These are phyloP conservation scores for Pythium folliculosum DNA, from an alignment of 352 stramenopile species.

Conservation along the genomic window DNA sequence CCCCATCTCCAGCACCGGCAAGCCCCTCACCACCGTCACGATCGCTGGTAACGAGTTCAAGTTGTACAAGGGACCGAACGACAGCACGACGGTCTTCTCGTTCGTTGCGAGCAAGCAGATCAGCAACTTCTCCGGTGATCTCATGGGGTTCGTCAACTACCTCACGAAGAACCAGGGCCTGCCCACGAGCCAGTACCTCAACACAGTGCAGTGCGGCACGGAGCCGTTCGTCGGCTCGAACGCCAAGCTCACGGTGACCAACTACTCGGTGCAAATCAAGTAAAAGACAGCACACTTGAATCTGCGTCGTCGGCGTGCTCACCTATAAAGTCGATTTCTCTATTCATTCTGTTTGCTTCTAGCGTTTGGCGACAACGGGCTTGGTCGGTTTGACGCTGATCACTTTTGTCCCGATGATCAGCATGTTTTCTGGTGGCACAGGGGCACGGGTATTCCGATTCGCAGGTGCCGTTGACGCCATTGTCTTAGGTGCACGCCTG, in stretches of 20 bases:
- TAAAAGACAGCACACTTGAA: background rate
- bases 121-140: slow-evolving; percentile 36
- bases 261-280: slow-evolving; percentile 22
- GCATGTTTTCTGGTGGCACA: slow-evolving; percentile 17
- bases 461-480: background rate
- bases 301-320: too few relatives aligned
- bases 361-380: background rate
- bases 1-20: slow-evolving; percentile 35
- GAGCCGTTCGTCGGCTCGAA: slow-evolving; percentile 23
- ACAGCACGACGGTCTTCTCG: slow-evolving; percentile 40
- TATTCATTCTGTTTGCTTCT: background rate
- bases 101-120: slow-evolving; percentile 35
- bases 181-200: slow-evolving; percentile 23
- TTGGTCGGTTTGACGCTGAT: background rate
- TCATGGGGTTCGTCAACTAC: slow-evolving; percentile 35
- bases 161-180: slow-evolving; percentile 25
- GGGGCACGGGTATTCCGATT: background rate
- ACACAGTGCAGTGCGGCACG: slow-evolving; percentile 26
- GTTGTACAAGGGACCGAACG: slow-evolving; percentile 38
- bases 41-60: slow-evolving; percentile 23
- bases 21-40: slow-evolving; percentile 32
- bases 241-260: slow-evolving; percentile 19
- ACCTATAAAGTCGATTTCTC: too few relatives aligned
- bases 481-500: background rate
- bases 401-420: slow-evolving; percentile 13